Conservation (phyloP, 495 filamentous ascomycete genomes). For the Aspergillus panamensis region DNA sequence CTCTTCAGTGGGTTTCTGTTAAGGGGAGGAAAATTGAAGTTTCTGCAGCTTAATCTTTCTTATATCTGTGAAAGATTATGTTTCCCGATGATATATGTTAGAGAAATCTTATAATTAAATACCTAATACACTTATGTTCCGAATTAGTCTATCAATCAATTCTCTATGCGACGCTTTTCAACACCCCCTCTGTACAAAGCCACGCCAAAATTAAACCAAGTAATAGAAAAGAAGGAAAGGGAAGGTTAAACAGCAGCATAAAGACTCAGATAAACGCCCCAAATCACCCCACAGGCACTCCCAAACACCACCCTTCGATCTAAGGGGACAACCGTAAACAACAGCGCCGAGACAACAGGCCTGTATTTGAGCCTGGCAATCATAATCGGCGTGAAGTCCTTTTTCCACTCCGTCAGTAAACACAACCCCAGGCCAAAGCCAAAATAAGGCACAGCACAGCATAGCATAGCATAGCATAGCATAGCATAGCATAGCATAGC, state of each 20-base stretch:
- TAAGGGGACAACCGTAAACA: slow-evolving; percentile 77
- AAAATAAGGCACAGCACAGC: no score
- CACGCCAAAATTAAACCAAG: background rate
- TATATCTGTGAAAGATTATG: no score
- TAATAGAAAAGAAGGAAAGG: slow-evolving; percentile 3
- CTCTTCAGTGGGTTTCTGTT: slow-evolving; percentile 76
- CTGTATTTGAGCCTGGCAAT: slow-evolving; percentile 76
- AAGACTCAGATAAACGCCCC: slow-evolving; percentile 85
- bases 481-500: no score
- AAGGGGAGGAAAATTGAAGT: slow-evolving; percentile 78
- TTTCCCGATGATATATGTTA: no score
- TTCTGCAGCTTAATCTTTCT: slow-evolving; percentile 33
- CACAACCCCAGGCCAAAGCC: background rate
- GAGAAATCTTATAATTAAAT: no score
- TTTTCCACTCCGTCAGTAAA: background rate
- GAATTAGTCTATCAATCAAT: no score
- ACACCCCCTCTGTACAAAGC: background rate
- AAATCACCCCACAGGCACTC: slow-evolving; percentile 73
- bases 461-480: no score
- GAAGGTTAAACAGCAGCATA: slow-evolving; percentile 42
- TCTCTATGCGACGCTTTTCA: no score
- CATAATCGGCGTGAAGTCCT: slow-evolving; percentile 69
- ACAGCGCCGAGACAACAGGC: slow-evolving; percentile 74
- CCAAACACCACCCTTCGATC: slow-evolving; percentile 73
- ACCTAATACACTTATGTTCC: no score